Evolutionary conservation across 176 grass and related monocot genomes (phyloP), one percentile per base, ranked within the genome.

Genomic region (Avena sativa): DNA sequence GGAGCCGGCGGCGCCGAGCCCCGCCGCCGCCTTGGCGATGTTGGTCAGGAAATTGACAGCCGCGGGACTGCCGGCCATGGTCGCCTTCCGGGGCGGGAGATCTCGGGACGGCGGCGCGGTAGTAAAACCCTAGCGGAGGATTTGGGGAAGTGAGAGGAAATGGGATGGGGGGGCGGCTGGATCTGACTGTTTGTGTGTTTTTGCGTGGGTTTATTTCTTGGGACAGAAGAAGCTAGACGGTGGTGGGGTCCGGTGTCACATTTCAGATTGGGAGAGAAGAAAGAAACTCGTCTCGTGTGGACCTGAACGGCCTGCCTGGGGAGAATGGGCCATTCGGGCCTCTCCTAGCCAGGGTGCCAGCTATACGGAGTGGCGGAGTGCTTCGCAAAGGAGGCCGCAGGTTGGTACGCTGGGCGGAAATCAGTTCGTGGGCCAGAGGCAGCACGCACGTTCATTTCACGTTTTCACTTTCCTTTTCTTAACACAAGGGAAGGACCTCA

Each of bases 41-140:
- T 93, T 98, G 40, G 92, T 94, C 43, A 98, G 90, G 75, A 98
- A 90, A 36, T 93, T 91, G 59, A 91, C 84, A 57, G 89, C 91
- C 53, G 89, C 89, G 20, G 91, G 92, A 28, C 89, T 89, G 75
- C 92, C 95, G 49, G 92, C 63, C 86, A 88, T 88, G 57, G 69
- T 23, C 30, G 52, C 23, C 53, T 21, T 11, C 19, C 57, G 47
- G 50, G 53, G 34, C n/a, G 17, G 62, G 11, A 21, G 72, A 49
- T 70, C 70, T 19, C 1, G 6, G 69, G 44, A 38, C 46, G 89
- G 89, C 89, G 86, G 89, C 77, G 86, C 61, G 30, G n/a, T 77
- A 26, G 79, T 17, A 50, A 57, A 86, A 91, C 86, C 90, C 86
- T 91, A 91, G 86, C n/a, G 15, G 15, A 15, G 89, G 30, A 71